A percentile compares a stretch with the other conserved stretches of the same genome.
Conservation (phyloP, 169 alveolate species). For the Plasmodium vivax region DNA sequence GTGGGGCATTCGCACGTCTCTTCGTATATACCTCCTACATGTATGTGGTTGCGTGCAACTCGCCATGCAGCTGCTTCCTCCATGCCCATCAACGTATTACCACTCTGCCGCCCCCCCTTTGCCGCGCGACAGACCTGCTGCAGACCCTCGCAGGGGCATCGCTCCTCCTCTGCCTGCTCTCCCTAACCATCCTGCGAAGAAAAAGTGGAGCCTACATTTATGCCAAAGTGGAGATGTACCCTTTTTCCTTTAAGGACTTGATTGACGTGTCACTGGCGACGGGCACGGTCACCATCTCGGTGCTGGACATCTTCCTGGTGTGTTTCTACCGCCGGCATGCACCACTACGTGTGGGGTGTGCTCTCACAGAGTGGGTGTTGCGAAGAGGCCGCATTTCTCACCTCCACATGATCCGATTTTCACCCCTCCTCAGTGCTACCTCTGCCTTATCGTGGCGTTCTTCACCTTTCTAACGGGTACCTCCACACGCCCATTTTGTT, state of each 20-base stretch:
- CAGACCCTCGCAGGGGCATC: constrained; percentile 28
- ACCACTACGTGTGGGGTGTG: not conserved
- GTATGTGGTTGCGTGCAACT: not conserved
- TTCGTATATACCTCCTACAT: not conserved
- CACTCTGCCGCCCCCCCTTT: not conserved
- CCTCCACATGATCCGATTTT: not conserved
- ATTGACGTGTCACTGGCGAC: constrained; percentile 46
- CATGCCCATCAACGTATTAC: too few relatives aligned
- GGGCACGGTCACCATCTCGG: constrained; percentile 50
- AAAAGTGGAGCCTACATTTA: constrained; percentile 51
- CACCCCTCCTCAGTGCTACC: not conserved
- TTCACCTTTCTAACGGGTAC: not conserved
- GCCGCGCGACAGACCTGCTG: not conserved
- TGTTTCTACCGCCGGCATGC: not conserved
- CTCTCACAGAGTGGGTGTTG: not conserved
- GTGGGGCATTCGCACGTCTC: not conserved
- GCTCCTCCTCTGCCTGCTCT: constrained; percentile 1
- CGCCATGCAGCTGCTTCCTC: not conserved
- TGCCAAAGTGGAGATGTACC: constrained; percentile 56
- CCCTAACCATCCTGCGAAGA: constrained; percentile 36
- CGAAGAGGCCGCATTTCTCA: not conserved
- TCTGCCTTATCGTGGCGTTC: not conserved
- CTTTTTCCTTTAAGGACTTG: constrained; percentile 59
- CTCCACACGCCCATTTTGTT: not conserved
- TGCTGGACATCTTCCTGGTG: constrained; percentile 45